Conservation (phyloP, 2,329 filamentous ascomycete genomes). For the Colletotrichum gigasporum region DNA sequence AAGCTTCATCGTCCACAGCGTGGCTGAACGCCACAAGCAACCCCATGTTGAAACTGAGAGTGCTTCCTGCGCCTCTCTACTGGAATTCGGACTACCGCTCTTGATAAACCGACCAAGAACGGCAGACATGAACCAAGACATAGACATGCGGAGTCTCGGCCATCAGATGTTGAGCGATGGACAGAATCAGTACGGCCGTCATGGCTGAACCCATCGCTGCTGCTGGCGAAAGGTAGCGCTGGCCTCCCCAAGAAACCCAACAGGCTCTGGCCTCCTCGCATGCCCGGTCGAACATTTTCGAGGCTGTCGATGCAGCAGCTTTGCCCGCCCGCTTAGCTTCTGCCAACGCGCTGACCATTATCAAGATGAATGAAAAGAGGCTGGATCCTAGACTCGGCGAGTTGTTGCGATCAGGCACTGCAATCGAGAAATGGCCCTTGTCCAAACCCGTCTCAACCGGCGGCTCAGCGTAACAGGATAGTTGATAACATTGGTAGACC, state of each 20-base stretch:
- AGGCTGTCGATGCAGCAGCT: background rate
- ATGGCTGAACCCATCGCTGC: background rate
- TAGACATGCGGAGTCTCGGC: background rate
- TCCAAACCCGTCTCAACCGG: background rate
- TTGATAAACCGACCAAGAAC: conserved; percentile 9
- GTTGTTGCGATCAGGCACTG: background rate
- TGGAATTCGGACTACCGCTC: background rate
- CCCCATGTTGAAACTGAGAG: background rate
- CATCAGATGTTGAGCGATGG: background rate
- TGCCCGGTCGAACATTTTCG: background rate
- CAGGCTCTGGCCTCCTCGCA: background rate
- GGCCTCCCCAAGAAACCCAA: background rate
- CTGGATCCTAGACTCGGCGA: background rate
- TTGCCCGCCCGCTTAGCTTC: background rate
- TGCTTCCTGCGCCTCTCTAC: no score
- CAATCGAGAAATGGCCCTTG: background rate
- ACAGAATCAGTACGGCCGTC: background rate
- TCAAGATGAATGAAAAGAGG: background rate
- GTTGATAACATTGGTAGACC: conserved; percentile 14
- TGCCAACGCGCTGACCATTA: background rate
- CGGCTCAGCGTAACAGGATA: conserved; percentile 5
- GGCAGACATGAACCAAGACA: conserved; percentile 19
- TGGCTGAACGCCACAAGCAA: no score
- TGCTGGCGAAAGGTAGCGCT: background rate
- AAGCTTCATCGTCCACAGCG: no score